Conservation (phyloP, 257 asterid genomes). For the Penstemon newberryi region DNA sequence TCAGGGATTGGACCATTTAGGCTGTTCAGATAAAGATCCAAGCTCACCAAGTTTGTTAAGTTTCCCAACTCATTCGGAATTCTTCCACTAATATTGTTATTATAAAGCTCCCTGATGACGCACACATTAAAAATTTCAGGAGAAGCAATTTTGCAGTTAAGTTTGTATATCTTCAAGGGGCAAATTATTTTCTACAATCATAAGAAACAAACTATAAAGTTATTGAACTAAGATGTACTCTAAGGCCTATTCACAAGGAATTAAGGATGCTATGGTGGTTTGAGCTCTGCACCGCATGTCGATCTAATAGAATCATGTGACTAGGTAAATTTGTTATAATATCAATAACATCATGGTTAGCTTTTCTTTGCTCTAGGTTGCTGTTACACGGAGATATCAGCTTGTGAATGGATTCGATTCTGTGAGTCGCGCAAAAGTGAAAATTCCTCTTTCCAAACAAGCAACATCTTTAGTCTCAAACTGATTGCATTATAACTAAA, state of each 20-base stretch:
- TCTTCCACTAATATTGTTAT: slow-evolving; percentile 76
- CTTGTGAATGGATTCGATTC: slow-evolving; percentile 11
- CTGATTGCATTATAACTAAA: not conserved
- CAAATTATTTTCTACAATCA: not conserved
- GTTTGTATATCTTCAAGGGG: not conserved
- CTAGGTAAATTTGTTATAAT: not conserved
- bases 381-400: slow-evolving; percentile 11
- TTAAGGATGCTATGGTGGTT: slow-evolving; percentile 5
- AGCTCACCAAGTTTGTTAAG: slow-evolving; percentile 83
- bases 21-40: slow-evolving; percentile 86
- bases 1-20: slow-evolving; percentile 74
- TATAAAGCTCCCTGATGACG: slow-evolving; percentile 83
- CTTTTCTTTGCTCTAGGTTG: slow-evolving; percentile 3
- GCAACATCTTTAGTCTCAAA: not conserved
- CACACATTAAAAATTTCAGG: not conserved
- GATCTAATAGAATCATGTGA: not conserved
- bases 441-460: not conserved
- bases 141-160: not conserved
- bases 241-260: not conserved
- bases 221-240: slow-evolving; percentile 3
- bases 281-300: not conserved
- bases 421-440: not conserved
- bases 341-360: not conserved
- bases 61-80: slow-evolving; percentile 83
- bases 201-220: slow-evolving; percentile 1